Evolutionary conservation across 257 asterid genomes (phyloP).

Genomic region (Solanum pinnatisectum): DNA sequence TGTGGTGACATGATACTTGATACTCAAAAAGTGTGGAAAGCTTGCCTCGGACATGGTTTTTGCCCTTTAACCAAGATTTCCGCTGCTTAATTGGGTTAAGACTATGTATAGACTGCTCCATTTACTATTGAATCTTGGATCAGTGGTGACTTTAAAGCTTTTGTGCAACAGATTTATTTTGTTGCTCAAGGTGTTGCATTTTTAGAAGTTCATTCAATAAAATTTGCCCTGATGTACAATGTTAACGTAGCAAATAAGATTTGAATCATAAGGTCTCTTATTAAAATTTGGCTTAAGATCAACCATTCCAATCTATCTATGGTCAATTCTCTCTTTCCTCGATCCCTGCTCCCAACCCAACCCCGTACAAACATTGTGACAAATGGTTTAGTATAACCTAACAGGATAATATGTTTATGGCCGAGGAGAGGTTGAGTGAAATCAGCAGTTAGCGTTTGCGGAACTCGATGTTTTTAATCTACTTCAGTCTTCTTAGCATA

Average conservation of each 20-base stretch:
- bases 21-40: constrained; percentile 51
- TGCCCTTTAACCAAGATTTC: constrained; percentile 22
- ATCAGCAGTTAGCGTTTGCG: too few relatives aligned
- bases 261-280: background rate
- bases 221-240: background rate
- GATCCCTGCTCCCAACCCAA: background rate
- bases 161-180: background rate
- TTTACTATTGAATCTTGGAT: background rate
- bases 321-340: too few relatives aligned
- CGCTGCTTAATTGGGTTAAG: background rate
- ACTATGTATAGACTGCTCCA: background rate
- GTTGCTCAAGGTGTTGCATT: background rate
- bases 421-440: too few relatives aligned
- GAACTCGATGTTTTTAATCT: too few relatives aligned
- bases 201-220: background rate
- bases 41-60: constrained; percentile 62
- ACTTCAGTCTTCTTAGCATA: too few relatives aligned
- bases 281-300: background rate
- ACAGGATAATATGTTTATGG: too few relatives aligned
- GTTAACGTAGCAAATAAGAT: background rate
- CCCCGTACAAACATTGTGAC: background rate
- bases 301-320: background rate
- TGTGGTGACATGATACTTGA: constrained; percentile 60
- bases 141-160: too few relatives aligned
- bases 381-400: too few relatives aligned